phyloP scores from a whole-genome alignment of 1,284 basidiomycete species.

The Wolfiporia cocos region DNA sequence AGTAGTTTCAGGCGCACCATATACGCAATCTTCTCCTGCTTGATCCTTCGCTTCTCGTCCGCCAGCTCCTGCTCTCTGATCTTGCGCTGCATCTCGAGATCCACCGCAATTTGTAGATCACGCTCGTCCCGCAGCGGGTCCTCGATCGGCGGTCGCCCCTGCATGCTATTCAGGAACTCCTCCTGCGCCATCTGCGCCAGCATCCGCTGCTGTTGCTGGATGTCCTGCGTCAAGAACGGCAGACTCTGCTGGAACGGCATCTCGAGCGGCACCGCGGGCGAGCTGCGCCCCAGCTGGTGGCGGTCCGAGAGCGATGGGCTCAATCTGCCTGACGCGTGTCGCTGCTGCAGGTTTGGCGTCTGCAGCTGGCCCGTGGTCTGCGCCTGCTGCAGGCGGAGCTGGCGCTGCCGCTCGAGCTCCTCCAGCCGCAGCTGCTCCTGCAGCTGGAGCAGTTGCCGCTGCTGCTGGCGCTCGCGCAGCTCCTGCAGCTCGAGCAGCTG shows the following conservation, averaged over 20 bases:
- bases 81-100: conserved; percentile 76
- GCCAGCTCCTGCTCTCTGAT: conserved; percentile 83
- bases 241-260: conserved; percentile 39
- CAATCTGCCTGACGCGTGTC: conserved; percentile 33
- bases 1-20: conserved; percentile 48
- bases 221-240: conserved; percentile 49
- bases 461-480: conserved; percentile 45
- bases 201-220: conserved; percentile 66
- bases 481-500: conserved; percentile 44
- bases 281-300: conserved; percentile 37
- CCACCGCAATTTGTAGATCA: conserved; percentile 63
- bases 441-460: conserved; percentile 23
- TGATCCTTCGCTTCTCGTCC: conserved; percentile 77
- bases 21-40: conserved; percentile 79
- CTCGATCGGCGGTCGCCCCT: conserved; percentile 34
- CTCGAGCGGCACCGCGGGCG: conserved; percentile 37
- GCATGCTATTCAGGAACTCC: conserved; percentile 59
- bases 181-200: conserved; percentile 66
- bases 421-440: conserved; percentile 45
- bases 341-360: conserved; percentile 24
- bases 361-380: not conserved
- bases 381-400: conserved; percentile 36
- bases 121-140: conserved; percentile 18
- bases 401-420: conserved; percentile 53
- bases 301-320: conserved; percentile 20